phyloP scores from a whole-genome alignment of 768 basidiomycete genomes.

The Suillus decipiens region DNA sequence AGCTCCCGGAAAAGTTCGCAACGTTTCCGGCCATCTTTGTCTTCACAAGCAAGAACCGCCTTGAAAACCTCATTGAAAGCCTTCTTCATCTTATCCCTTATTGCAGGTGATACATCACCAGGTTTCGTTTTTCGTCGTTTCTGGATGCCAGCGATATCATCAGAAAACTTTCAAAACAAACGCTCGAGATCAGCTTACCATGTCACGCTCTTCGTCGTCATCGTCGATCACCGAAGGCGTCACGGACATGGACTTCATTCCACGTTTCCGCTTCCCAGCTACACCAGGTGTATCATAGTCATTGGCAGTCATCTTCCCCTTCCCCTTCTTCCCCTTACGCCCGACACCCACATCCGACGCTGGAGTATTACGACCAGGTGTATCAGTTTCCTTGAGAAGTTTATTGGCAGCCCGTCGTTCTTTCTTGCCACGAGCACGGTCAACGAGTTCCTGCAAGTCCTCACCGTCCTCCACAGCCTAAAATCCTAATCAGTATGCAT shows the following conservation, averaged over 20 bases:
- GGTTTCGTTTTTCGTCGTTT: slow-evolving; percentile 84
- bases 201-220: slow-evolving; percentile 77
- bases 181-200: slow-evolving; percentile 42
- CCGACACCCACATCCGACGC: slow-evolving; percentile 57
- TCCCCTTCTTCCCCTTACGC: slow-evolving; percentile 60
- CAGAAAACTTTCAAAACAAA: background rate
- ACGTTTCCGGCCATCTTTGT: slow-evolving; percentile 73
- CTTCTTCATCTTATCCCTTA: slow-evolving; percentile 82
- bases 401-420: slow-evolving; percentile 63
- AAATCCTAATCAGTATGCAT: slow-evolving; percentile 3
- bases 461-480: slow-evolving; percentile 82
- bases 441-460: slow-evolving; percentile 72
- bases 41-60: slow-evolving; percentile 72
- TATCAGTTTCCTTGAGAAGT: slow-evolving; percentile 57
- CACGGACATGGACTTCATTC: slow-evolving; percentile 69
- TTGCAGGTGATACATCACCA: slow-evolving; percentile 54
- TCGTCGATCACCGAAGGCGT: slow-evolving; percentile 74
- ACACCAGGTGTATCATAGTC: slow-evolving; percentile 49
- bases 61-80: slow-evolving; percentile 75
- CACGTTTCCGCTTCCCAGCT: slow-evolving; percentile 73
- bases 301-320: slow-evolving; percentile 47
- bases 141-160: slow-evolving; percentile 37
- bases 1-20: slow-evolving; percentile 87
- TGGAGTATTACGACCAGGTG: slow-evolving; percentile 65
- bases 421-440: slow-evolving; percentile 64